Evolutionary conservation across 2,329 filamentous ascomycete species (phyloP).

Genomic region (Aaosphaeria arxii): DNA sequence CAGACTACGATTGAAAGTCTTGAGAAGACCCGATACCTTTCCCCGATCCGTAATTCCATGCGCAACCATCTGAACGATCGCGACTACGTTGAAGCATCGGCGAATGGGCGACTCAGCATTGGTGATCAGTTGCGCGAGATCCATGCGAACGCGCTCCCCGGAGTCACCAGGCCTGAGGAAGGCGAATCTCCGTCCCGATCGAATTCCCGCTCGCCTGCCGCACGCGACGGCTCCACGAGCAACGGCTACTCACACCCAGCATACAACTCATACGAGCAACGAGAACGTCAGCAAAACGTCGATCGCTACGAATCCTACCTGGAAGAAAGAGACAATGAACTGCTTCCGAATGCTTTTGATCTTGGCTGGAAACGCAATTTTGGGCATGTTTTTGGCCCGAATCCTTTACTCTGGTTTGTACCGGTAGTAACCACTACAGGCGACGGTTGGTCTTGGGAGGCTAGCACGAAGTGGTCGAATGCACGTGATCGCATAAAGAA

Average conservation of each 20-base stretch:
- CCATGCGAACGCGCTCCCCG: constrained; percentile 76
- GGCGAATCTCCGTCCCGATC: constrained; percentile 59
- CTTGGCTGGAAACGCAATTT: constrained; percentile 81
- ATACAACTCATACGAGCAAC: constrained; percentile 40
- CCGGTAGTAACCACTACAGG: constrained; percentile 83
- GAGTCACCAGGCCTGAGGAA: constrained; percentile 77
- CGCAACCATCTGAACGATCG: constrained; percentile 57
- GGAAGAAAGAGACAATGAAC: constrained; percentile 83
- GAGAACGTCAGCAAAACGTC: constrained; percentile 63
- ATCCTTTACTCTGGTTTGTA: constrained; percentile 69
- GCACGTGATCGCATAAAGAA: constrained; percentile 60
- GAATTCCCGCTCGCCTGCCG: constrained; percentile 23
- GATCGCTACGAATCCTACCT: constrained; percentile 77
- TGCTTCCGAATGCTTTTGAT: constrained; percentile 90
- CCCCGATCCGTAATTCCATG: constrained; percentile 69
- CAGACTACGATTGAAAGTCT: constrained; percentile 95
- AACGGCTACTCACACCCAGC: constrained; percentile 46
- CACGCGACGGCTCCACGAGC: constrained; percentile 21
- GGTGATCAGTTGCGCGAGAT: constrained; percentile 76
- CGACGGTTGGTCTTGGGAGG: constrained; percentile 93
- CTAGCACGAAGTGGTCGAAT: constrained; percentile 73
- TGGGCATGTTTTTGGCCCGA: constrained; percentile 74
- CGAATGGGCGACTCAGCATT: constrained; percentile 38
- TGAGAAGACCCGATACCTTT: constrained; percentile 92
- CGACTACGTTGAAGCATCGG: constrained; percentile 43